Evolutionary conservation across 1,139 yeast genomes (phyloP), one percentile per base, ranked within the genome.

Genomic region (Kodamaea arcana): DNA sequence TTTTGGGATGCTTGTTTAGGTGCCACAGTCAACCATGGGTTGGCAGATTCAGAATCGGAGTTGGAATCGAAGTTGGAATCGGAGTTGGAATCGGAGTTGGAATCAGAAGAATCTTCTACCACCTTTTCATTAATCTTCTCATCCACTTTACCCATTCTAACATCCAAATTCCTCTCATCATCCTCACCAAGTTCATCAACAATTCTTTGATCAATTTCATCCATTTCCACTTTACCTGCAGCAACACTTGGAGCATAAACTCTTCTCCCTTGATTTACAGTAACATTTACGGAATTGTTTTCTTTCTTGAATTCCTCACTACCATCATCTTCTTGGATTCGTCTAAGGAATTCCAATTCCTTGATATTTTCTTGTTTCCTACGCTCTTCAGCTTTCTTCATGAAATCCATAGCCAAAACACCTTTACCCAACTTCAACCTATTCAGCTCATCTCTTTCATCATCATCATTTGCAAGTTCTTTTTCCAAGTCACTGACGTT

Each of bases 371-470:
- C 75, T 40, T 70, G 69, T 39, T 64, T 73, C 44, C 75, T 72
- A 50, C 78, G 73, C 33, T 78, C 80, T 45, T 82, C 92, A 2
- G 96, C 97, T 44, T 82, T 83, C 47, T 75, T 80, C 96, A 90
- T 88, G 57, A 92, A 92, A 46, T 88, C 94, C 97, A 92, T 92
- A 31, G 80, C 83, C 66, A 90, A 63, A 18, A 92, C 82, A 40
- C 97, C 97, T 56, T 88, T 88, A 14, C 94, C 94, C 15, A 83
- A 58, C 18, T 65, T 63, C 32, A 65, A 60, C 31, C 69, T 64
- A 10, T 46, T 46, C 17, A 50, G 56, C 11, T 57, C 61, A 21
- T 60, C 64, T 2, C 52, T 54, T 8, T 58, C 68, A 10, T 47
- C 57, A 2, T 53, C 56, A 12, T 60, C 62, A 21, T 62, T 60